Conservation (phyloP, 306 rosid species). For the Cucurbita moschata region DNA sequence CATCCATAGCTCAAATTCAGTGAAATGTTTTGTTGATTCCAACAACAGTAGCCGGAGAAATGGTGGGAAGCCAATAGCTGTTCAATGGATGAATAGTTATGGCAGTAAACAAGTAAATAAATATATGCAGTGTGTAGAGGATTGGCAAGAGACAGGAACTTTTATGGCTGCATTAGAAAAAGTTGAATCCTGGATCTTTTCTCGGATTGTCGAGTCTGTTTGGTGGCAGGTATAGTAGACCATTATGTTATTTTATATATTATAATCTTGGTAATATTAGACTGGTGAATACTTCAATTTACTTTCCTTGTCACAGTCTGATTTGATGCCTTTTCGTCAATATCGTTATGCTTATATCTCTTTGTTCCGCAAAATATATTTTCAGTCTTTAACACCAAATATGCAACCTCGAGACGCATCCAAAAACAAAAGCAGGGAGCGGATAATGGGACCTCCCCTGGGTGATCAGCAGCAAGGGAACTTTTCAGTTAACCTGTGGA, state of each 20-base stretch:
- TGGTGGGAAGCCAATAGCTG: conserved; percentile 28
- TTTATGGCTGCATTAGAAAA: conserved; percentile 54
- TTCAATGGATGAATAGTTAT: conserved; percentile 41
- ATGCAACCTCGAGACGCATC: conserved; percentile 59
- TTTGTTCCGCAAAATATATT: conserved; percentile 12
- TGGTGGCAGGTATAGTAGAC: conserved; percentile 89
- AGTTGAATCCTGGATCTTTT: conserved; percentile 93
- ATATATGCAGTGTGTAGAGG: conserved; percentile 32
- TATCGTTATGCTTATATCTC: neutral
- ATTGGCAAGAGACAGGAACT: conserved; percentile 96
- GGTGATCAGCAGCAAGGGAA: conserved; percentile 86
- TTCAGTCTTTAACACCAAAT: conserved; percentile 82
- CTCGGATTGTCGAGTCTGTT: conserved; percentile 89
- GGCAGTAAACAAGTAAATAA: conserved; percentile 38
- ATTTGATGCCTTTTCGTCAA: neutral
- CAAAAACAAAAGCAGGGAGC: conserved; percentile 29
- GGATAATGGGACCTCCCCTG: conserved; percentile 57
- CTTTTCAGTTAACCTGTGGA: conserved; percentile 72
- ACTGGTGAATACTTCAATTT: neutral
- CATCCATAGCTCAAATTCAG: conserved; percentile 37
- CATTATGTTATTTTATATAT: neutral
- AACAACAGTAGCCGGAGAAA: conserved; percentile 31
- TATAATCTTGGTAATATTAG: neutral
- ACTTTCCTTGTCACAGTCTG: neutral
- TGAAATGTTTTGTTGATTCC: conserved; percentile 28